Conservation (phyloP, 2,329 filamentous ascomycete genomes). For the Aspergillus bombycis region DNA sequence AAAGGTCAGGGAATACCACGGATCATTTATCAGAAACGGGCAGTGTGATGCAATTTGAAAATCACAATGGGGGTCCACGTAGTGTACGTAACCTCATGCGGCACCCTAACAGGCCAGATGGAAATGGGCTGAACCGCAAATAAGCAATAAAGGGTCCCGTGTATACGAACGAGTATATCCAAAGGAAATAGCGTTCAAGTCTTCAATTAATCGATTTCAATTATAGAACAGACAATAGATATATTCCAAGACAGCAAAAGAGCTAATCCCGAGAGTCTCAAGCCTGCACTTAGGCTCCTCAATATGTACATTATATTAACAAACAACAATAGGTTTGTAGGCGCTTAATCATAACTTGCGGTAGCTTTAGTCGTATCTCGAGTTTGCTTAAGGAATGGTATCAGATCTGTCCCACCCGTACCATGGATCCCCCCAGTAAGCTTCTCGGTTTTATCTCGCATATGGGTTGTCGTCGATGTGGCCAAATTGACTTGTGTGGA, state of each 20-base stretch:
- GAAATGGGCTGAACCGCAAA: neutral
- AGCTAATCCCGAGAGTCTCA: neutral
- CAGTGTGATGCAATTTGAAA: too few species aligned
- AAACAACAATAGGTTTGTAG: neutral
- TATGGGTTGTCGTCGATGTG: slow-evolving; percentile 45
- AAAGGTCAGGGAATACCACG: neutral
- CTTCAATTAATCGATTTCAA: neutral
- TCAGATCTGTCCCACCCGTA: slow-evolving; percentile 57
- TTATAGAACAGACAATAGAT: neutral
- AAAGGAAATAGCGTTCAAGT: too few species aligned
- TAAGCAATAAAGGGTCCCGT: neutral
- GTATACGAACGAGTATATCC: neutral
- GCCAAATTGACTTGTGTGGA: slow-evolving; percentile 45
- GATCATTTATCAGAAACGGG: neutral
- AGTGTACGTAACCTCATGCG: neutral
- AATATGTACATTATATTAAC: neutral
- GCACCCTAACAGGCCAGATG: neutral
- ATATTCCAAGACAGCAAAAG: neutral
- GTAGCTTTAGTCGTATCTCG: slow-evolving; percentile 54
- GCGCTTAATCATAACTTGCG: slow-evolving; percentile 30
- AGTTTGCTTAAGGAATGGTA: slow-evolving; percentile 57
- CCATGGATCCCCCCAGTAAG: slow-evolving; percentile 47
- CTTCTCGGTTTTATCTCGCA: slow-evolving; percentile 32
- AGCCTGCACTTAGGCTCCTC: neutral
- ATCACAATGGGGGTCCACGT: neutral